phyloP scores from a whole-genome alignment of 257 asterid species.

The Fraxinus excelsior region DNA sequence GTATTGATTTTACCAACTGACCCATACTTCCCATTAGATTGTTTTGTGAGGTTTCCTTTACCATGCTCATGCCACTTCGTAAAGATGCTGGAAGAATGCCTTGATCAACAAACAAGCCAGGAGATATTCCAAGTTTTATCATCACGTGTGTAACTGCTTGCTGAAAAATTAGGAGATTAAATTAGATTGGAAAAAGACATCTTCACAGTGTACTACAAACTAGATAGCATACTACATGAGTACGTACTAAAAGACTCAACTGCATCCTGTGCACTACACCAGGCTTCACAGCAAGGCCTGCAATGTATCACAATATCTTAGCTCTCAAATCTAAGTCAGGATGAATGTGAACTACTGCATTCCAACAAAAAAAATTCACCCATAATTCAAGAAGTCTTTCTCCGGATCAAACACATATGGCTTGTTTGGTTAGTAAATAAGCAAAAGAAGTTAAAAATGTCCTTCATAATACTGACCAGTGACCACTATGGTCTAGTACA shows the following conservation, averaged over 20 bases:
- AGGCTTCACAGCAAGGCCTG: constrained; percentile 91
- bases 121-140: constrained; percentile 59
- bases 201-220: background rate
- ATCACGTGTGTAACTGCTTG: constrained; percentile 52
- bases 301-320: constrained; percentile 33
- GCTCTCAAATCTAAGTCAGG: constrained; percentile 23
- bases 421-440: background rate
- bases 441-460: background rate
- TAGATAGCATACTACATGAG: constrained; percentile 14
- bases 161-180: constrained; percentile 42
- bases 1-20: constrained; percentile 35
- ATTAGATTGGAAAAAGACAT: constrained; percentile 21
- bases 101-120: constrained; percentile 48
- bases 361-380: background rate
- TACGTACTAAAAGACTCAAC: constrained; percentile 54
- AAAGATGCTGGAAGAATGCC: constrained; percentile 53
- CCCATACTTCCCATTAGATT: constrained; percentile 37
- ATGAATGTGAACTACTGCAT: constrained; percentile 11
- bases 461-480: background rate
- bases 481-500: background rate
- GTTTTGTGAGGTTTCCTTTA: constrained; percentile 36
- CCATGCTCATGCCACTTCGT: constrained; percentile 42
- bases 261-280: constrained; percentile 71
- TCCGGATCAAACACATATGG: background rate
- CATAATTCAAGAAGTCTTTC: constrained; percentile 11